phyloP scores from a whole-genome alignment of 306 rosid genomes.

The Leucaena leucocephala region DNA sequence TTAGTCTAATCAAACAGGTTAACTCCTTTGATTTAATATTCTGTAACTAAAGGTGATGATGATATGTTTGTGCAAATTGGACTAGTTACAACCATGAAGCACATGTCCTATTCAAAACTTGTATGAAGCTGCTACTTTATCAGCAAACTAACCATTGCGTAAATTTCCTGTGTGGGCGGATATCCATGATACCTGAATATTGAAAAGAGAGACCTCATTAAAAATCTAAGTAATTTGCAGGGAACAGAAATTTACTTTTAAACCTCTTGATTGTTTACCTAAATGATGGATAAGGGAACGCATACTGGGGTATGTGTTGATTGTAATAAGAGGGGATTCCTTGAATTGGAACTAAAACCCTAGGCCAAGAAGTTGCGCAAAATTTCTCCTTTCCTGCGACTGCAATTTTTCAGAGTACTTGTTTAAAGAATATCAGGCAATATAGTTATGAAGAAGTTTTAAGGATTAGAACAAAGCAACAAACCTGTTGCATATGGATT shows the following conservation, averaged over 20 bases:
- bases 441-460: neutral
- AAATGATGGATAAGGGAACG: constrained; percentile 40
- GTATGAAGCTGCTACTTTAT: neutral
- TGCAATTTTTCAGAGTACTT: constrained; percentile 34
- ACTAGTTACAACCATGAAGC: neutral
- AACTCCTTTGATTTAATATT: too few relatives aligned
- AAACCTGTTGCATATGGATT: constrained; percentile 46
- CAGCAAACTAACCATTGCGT: constrained; percentile 50
- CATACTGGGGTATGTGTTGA: constrained; percentile 56
- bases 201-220: constrained; percentile 21
- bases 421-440: constrained; percentile 13
- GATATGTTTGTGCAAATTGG: neutral
- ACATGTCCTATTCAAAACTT: too few relatives aligned
- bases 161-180: constrained; percentile 49
- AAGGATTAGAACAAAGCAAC: constrained; percentile 12
- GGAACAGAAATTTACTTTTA: neutral
- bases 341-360: constrained; percentile 42
- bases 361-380: constrained; percentile 48
- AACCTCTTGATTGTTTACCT: constrained; percentile 45
- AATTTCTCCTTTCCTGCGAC: constrained; percentile 47
- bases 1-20: too few relatives aligned
- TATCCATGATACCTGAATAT: constrained; percentile 57
- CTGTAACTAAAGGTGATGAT: neutral
- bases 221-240: constrained; percentile 29
- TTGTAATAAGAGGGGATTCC: constrained; percentile 43